These are phyloP conservation scores for Saccharomycopsis guyanensis DNA, from an alignment of 805 yeast genomes.

Conservation along the genomic window DNA sequence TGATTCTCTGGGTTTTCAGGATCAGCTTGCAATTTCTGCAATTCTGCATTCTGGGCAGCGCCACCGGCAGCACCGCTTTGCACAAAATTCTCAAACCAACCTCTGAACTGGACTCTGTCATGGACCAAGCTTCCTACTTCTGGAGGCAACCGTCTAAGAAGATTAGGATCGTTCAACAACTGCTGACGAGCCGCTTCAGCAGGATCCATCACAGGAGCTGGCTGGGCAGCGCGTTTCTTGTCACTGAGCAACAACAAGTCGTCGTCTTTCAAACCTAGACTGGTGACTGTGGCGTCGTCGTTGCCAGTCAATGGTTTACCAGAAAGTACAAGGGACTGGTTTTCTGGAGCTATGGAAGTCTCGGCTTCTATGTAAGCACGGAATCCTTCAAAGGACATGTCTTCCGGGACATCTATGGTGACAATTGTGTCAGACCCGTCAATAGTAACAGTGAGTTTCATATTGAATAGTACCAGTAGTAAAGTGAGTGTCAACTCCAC, in stretches of 20 bases:
- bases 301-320: constrained; percentile 32
- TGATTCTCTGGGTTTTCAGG: constrained; percentile 71
- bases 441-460: constrained; percentile 47
- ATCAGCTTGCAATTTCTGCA: constrained; percentile 45
- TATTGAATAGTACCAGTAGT: constrained; percentile 21
- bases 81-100: not conserved
- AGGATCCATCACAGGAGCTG: not conserved
- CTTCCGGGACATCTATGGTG: constrained; percentile 56
- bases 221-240: not conserved
- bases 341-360: constrained; percentile 39
- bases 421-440: constrained; percentile 42
- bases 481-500: not conserved
- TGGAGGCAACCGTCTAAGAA: constrained; percentile 30
- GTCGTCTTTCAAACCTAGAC: constrained; percentile 44
- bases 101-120: constrained; percentile 7
- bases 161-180: constrained; percentile 34
- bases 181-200: constrained; percentile 45
- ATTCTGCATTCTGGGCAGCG: constrained; percentile 39
- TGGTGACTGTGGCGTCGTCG: constrained; percentile 34
- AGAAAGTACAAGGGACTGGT: constrained; percentile 44
- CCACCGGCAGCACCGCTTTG: constrained; percentile 13
- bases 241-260: constrained; percentile 42
- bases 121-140: not conserved
- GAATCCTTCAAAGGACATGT: constrained; percentile 59
- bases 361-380: constrained; percentile 69